Evolutionary conservation across 2,329 filamentous ascomycete species (phyloP).

Genomic region (Diaporthe destruens): DNA sequence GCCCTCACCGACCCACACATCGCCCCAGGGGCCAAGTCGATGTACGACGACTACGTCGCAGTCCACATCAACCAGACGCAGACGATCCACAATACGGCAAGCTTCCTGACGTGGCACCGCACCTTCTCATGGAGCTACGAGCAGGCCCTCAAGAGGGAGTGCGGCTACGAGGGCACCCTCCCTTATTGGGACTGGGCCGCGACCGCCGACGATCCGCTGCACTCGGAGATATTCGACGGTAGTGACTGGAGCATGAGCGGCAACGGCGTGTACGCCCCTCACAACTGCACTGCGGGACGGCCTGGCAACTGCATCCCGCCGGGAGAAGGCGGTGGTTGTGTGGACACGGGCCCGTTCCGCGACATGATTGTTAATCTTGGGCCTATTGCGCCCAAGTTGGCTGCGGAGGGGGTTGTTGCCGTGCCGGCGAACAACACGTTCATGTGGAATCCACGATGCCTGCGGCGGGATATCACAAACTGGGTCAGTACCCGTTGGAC

Average conservation of each 20-base stretch:
- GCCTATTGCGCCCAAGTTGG: constrained; percentile 43
- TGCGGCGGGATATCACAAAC: constrained; percentile 52
- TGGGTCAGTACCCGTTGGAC: constrained; percentile 21
- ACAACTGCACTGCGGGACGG: constrained; percentile 42
- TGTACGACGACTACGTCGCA: constrained; percentile 49
- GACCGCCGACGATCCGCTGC: constrained; percentile 54
- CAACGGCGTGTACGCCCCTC: constrained; percentile 51
- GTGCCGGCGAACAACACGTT: constrained; percentile 12
- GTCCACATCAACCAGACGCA: constrained; percentile 47
- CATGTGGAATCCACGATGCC: constrained; percentile 53
- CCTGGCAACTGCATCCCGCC: constrained; percentile 46
- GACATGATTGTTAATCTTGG: constrained; percentile 52
- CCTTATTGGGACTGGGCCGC: constrained; percentile 61
- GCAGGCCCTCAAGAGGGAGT: constrained; percentile 49
- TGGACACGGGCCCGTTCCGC: constrained; percentile 49
- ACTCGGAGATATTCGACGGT: constrained; percentile 63
- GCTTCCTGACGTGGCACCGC: constrained; percentile 50
- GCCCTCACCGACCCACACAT: constrained; percentile 44
- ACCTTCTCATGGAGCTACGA: constrained; percentile 50
- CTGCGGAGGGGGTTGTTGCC: not conserved
- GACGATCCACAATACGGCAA: constrained; percentile 44
- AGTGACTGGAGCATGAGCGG: constrained; percentile 57
- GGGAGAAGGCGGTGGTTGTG: constrained; percentile 50
- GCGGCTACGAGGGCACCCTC: constrained; percentile 48
- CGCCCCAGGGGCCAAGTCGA: constrained; percentile 48